A percentile compares a stretch with the other conserved stretches of the same genome.
Evolutionary conservation across 345 rosid genomes (phyloP).

Genomic region (Gossypium mustelinum): DNA sequence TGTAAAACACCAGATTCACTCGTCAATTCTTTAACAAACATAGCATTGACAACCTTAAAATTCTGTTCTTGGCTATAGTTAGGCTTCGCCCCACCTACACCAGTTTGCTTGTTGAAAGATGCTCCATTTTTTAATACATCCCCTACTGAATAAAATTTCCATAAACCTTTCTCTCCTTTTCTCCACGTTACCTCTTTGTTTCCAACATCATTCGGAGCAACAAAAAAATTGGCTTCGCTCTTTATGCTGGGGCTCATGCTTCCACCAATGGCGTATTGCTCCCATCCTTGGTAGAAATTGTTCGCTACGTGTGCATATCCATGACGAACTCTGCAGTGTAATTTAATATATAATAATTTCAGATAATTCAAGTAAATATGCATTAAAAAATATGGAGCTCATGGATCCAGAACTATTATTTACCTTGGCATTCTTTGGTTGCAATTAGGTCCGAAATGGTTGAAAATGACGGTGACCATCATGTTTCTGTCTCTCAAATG

Average conservation of each 20-base stretch:
- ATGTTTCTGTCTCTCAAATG: slow-evolving; percentile 48
- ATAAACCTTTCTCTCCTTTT: slow-evolving; percentile 30
- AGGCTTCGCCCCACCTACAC: slow-evolving; percentile 47
- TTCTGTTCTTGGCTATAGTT: slow-evolving; percentile 34
- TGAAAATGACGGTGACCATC: slow-evolving; percentile 65
- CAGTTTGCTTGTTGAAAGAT: slow-evolving; percentile 37
- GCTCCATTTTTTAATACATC: slow-evolving; percentile 63
- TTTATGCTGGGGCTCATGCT: slow-evolving; percentile 73
- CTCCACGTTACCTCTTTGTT: slow-evolving; percentile 58
- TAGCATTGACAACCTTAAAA: slow-evolving; percentile 45
- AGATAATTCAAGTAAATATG: neutral
- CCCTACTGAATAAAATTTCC: slow-evolving; percentile 57
- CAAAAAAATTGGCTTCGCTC: slow-evolving; percentile 68
- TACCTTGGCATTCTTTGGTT: slow-evolving; percentile 85
- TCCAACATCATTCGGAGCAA: slow-evolving; percentile 44
- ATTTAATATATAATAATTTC: neutral
- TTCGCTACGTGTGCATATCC: slow-evolving; percentile 76
- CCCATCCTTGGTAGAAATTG: slow-evolving; percentile 79
- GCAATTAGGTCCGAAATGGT: slow-evolving; percentile 82
- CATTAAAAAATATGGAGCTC: no score
- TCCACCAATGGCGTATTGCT: slow-evolving; percentile 78
- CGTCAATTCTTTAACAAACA: slow-evolving; percentile 38
- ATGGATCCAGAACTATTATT: neutral
- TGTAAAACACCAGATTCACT: slow-evolving; percentile 46
- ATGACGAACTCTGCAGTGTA: slow-evolving; percentile 45